Evolutionary conservation across 2,329 filamentous ascomycete species (phyloP).

Genomic region (Ophiobolus disseminans): DNA sequence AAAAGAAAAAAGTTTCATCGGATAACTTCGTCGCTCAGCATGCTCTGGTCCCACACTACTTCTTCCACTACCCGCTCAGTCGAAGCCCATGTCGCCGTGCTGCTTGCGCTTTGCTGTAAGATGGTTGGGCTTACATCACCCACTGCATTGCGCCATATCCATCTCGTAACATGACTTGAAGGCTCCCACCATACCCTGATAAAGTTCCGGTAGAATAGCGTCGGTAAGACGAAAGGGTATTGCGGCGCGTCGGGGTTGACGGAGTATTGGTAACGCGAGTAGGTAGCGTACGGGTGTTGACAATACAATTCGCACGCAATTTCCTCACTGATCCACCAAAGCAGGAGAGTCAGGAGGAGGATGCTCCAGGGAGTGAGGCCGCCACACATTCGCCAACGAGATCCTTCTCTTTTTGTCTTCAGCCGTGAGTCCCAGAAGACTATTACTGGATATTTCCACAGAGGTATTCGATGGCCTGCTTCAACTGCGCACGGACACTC

Average conservation of each 20-base stretch:
- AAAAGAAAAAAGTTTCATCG: conserved; percentile 13
- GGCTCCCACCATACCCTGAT: conserved; percentile 47
- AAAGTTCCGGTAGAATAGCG: conserved; percentile 57
- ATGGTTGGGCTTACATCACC: no score
- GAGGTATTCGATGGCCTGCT: conserved; percentile 17
- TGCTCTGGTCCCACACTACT: conserved; percentile 30
- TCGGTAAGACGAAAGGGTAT: conserved; percentile 64
- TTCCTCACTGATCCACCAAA: conserved; percentile 60
- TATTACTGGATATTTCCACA: conserved; percentile 32
- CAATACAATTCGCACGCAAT: conserved; percentile 60
- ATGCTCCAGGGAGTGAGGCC: conserved; percentile 51
- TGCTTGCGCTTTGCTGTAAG: conserved; percentile 1
- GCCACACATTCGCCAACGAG: conserved; percentile 28
- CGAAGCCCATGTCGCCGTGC: conserved; percentile 13
- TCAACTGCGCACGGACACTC: conserved; percentile 29
- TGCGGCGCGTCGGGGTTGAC: conserved; percentile 60
- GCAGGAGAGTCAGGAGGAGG: conserved; percentile 49
- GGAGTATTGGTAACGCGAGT: conserved; percentile 57
- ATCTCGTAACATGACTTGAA: conserved; percentile 26
- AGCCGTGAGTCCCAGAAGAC: conserved; percentile 37
- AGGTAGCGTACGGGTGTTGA: conserved; percentile 56
- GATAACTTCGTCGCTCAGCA: conserved; percentile 32
- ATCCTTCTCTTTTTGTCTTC: conserved; percentile 20
- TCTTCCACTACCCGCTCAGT: conserved; percentile 19
- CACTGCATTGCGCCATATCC: conserved; percentile 18